A percentile compares a stretch with the other conserved stretches of the same genome.
Conservation (phyloP, 2,329 filamentous ascomycete genomes). For the Colletotrichum sp. region DNA sequence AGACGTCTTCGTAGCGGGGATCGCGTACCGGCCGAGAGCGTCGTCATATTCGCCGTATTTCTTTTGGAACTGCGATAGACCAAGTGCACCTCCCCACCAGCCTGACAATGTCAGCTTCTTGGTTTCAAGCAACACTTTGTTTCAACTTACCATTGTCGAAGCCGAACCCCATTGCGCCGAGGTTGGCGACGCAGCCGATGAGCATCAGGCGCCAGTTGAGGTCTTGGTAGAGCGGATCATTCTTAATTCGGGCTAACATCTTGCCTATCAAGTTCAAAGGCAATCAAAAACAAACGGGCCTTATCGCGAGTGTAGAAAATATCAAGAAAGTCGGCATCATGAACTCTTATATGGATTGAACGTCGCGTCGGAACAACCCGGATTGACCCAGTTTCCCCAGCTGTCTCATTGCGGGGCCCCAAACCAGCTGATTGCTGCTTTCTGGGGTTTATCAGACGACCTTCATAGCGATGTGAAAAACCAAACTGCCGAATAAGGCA, state of each 20-base stretch:
- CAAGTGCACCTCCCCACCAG: neutral
- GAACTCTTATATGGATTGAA: neutral
- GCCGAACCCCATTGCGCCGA: neutral
- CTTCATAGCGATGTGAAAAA: neutral
- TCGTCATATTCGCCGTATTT: neutral
- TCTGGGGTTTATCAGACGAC: neutral
- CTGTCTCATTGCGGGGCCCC: neutral
- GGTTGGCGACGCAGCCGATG: neutral
- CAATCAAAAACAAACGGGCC: neutral
- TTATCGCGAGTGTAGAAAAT: neutral
- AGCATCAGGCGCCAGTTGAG: neutral
- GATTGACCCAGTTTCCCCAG: neutral
- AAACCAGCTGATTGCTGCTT: neutral
- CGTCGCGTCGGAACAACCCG: neutral
- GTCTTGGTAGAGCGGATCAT: neutral
- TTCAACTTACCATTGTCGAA: neutral
- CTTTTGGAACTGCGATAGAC: neutral
- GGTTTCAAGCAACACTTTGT: neutral
- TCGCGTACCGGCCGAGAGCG: neutral
- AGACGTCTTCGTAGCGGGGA: neutral
- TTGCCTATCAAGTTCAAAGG: neutral
- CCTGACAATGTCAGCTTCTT: neutral
- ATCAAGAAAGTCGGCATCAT: neutral
- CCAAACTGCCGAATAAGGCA: neutral
- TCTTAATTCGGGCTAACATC: neutral